These are phyloP conservation scores for Codiaeum variegatum DNA, from an alignment of 441 rosid genomes.

Conservation along the genomic window DNA sequence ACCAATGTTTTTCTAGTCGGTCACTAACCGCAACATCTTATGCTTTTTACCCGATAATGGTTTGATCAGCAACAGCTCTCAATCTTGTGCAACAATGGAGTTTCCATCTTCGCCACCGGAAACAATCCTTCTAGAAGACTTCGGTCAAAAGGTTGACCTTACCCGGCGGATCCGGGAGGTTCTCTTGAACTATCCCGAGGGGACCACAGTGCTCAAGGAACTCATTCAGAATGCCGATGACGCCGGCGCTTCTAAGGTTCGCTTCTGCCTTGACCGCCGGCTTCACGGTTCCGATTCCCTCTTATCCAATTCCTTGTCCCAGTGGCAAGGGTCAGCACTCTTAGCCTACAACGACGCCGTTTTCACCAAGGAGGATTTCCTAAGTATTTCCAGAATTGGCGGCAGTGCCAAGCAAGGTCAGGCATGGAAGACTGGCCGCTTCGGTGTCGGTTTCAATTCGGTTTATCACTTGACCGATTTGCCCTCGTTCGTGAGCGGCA, in stretches of 20 bases:
- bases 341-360: slow-evolving; percentile 82
- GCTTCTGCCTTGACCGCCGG: slow-evolving; percentile 88
- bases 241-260: slow-evolving; percentile 80
- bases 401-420: slow-evolving; percentile 83
- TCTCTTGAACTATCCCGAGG: slow-evolving; percentile 90
- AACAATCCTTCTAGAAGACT: slow-evolving; percentile 74
- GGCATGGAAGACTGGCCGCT: slow-evolving; percentile 91
- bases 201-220: slow-evolving; percentile 90
- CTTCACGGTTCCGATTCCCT: slow-evolving; percentile 53
- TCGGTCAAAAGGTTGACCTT: slow-evolving; percentile 97
- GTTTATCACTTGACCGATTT: slow-evolving; percentile 95
- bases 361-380: slow-evolving; percentile 90
- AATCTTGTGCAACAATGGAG: background rate
- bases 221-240: slow-evolving; percentile 96
- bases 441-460: slow-evolving; percentile 99
- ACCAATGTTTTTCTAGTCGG: no score
- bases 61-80: background rate
- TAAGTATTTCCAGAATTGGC: slow-evolving; percentile 84
- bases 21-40: no score
- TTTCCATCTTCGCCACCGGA: slow-evolving; percentile 34
- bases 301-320: slow-evolving; percentile 60
- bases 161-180: slow-evolving; percentile 97
- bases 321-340: slow-evolving; percentile 90
- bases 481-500: slow-evolving; percentile 96
- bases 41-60: background rate